Evolutionary conservation across 2,329 filamentous ascomycete genomes (phyloP).

Genomic region (Aspergillus nomiae): DNA sequence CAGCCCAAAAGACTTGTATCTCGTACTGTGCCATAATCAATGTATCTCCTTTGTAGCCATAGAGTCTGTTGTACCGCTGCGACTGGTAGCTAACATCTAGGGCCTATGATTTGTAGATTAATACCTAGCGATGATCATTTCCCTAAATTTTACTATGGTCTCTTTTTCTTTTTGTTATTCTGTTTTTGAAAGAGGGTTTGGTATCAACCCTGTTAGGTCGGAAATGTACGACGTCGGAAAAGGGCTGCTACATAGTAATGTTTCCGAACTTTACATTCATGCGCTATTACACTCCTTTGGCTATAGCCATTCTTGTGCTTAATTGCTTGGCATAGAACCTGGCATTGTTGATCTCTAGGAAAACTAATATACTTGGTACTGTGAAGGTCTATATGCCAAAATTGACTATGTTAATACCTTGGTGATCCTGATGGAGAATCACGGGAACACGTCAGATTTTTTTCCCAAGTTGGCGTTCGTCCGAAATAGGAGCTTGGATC

Average conservation of each 20-base stretch:
- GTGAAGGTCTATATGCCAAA: background rate
- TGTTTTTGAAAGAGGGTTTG: background rate
- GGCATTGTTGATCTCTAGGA: background rate
- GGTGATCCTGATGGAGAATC: constrained; percentile 4
- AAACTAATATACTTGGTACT: background rate
- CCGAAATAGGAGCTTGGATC: constrained; percentile 9
- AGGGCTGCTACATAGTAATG: background rate
- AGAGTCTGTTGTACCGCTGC: constrained; percentile 29
- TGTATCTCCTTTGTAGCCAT: constrained; percentile 47
- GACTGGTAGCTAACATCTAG: background rate
- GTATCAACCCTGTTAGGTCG: background rate
- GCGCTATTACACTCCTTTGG: background rate
- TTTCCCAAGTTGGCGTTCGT: constrained; percentile 9
- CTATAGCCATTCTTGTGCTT: background rate
- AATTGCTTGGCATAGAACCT: background rate
- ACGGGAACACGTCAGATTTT: constrained; percentile 16
- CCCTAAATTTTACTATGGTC: background rate
- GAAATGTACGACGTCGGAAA: background rate
- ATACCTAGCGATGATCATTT: background rate
- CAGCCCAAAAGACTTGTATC: constrained; percentile 39
- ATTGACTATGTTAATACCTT: background rate
- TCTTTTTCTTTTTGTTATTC: too few species aligned
- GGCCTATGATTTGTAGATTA: background rate
- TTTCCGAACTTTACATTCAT: background rate
- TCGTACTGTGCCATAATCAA: constrained; percentile 49